A percentile compares a stretch with the other conserved stretches of the same genome.
Evolutionary conservation across 202 grass and related monocot species (phyloP).

Genomic region (Schoenoplectus triqueter): DNA sequence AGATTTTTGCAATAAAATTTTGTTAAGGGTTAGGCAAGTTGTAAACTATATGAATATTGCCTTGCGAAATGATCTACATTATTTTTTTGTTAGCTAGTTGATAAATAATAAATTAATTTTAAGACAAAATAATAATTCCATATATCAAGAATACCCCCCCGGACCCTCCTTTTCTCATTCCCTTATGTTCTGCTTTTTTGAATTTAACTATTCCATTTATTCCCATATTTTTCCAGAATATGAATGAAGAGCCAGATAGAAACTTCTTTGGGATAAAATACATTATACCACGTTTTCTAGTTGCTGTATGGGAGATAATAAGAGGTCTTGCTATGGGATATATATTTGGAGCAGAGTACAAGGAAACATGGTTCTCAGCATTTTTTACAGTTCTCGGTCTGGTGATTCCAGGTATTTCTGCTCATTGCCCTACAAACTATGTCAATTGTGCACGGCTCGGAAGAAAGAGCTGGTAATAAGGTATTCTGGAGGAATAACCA

Average conservation of each 20-base stretch:
- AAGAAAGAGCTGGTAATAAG: slow-evolving; percentile 7
- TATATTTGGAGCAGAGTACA: slow-evolving; percentile 44
- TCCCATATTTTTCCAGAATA: slow-evolving; percentile 25
- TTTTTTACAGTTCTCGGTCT: slow-evolving; percentile 42
- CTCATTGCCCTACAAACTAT: slow-evolving; percentile 46
- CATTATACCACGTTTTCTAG: slow-evolving; percentile 25
- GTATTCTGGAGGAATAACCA: neutral
- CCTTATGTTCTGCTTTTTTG: neutral
- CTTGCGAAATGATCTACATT: neutral
- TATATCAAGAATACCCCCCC: neutral
- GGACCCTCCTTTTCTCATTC: neutral
- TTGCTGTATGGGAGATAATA: slow-evolving; percentile 50
- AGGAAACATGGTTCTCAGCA: slow-evolving; percentile 38
- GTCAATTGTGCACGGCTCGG: slow-evolving; percentile 45
- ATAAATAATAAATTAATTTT: neutral
- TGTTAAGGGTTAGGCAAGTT: neutral
- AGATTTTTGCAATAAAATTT: neutral
- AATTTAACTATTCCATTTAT: neutral
- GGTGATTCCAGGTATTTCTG: slow-evolving; percentile 46
- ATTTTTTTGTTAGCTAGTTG: neutral
- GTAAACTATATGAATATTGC: neutral
- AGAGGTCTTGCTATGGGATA: slow-evolving; percentile 40
- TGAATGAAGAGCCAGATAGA: slow-evolving; percentile 49
- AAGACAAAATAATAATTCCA: neutral
- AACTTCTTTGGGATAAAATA: slow-evolving; percentile 47